Evolutionary conservation across 495 filamentous ascomycete species (phyloP), one percentile per base, ranked within the genome.

Genomic region (Tuber aestivum): DNA sequence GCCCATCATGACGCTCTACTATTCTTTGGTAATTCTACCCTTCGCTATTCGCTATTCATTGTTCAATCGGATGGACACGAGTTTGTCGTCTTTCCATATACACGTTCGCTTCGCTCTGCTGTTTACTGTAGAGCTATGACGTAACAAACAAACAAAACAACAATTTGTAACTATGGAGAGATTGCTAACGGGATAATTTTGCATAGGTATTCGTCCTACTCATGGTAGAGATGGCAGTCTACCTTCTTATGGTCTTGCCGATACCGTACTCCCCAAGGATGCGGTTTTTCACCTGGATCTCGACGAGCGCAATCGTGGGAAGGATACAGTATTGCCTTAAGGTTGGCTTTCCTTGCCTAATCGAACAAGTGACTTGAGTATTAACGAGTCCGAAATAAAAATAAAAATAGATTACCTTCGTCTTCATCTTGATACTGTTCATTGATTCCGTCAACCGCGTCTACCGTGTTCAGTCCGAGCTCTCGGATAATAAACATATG

Each of bases 361-460:
- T 0, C 32, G 16, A 38, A 56, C 32, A 20, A 69, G 23, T 27
- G n/a, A 38, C 40, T 69, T 48, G 42, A 38, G 14, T 42, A 45
- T 68, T 35, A 71, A 70, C 41, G 70, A 14, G 23, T 7, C 38
- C 38, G 7, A 40, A 40, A 41, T 45, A 48, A 68, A 84, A 83
- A 75, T 77, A 69, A 86, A 97, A 77, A 69, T 86, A 97, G 91
- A 99, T 99, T 69, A 97, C 94, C 4, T 99, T 98, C 83, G 94
- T 98, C 81, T 98, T 98, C 86, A 98, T 99, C 82, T 85, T 97
- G 69, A 97, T 99, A 75, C 90, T 99, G 71, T 99, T 98, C 87
- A 89, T 99, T 83, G 95, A 99, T 86, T 97, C 94, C 84, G 94
- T 99, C 84, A 99, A 99, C 86, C 94, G 95, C 70, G 95, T 99